Evolutionary conservation across 2,329 filamentous ascomycete species (phyloP), one percentile per base, ranked within the genome.

Genomic region (Diaporthe sp.): DNA sequence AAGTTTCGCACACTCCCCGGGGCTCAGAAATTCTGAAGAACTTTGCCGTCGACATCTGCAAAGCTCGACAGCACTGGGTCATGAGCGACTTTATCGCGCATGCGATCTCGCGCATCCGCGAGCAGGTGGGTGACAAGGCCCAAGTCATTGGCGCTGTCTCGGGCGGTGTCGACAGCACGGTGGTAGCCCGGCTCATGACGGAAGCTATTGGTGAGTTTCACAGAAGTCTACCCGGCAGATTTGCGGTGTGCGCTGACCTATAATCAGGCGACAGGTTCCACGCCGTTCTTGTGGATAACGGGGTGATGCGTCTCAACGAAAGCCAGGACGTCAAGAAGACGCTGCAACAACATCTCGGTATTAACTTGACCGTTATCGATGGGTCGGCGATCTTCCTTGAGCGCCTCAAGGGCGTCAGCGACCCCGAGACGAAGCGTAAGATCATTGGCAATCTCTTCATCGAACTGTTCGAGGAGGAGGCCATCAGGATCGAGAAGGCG

Each of bases 361-460:
- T 98, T 83, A 96, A 98, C 83, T 88, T 98, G 2, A 97, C 94
- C 0, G 93, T 98, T 35, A 91, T 97, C 2, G 94, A 98, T 81
- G 95, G 91, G 0, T 89, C 89, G 8, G 88, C 97, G 75, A 86
- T 90, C 28, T 98, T 98, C 87, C 87, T 98, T 22, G 85, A 86
- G 38, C 88, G 92, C 28, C 91, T 98, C 1, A 90, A 90, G 77
- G 96, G 95, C 25, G 90, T 98, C 38, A 87, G 85, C 0, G 95
- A 92, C 45, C 96, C 96, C 0, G 96, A 98, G 84, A 90, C 90
- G 81, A 98, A 98, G 88, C 89, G 96, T 71, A 97, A 97, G 84
- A 92, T 97, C 79, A 69, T 64, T 25, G 78, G 75, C 13, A 50
- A 50, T 9, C 64, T 67, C 22, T 67, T 82, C 74, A 87, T 88